Evolutionary conservation across 345 rosid species (phyloP).

Genomic region (Sapria himalayana): DNA sequence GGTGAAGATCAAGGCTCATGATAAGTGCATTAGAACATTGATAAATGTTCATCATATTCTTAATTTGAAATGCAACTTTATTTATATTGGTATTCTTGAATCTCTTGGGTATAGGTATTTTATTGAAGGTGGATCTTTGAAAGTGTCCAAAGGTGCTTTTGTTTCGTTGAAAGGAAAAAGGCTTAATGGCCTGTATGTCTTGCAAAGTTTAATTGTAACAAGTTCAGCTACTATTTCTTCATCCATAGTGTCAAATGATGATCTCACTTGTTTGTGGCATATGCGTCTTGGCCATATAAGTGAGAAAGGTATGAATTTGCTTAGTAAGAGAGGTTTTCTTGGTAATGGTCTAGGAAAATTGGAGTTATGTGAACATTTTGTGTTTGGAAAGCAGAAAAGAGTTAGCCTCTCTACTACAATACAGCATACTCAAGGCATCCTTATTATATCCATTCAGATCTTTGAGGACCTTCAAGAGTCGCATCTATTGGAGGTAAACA

Average conservation of each 20-base stretch:
- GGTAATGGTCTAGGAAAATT: background rate
- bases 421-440: background rate
- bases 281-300: background rate
- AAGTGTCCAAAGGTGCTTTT: background rate
- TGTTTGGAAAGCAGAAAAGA: conserved; percentile 1
- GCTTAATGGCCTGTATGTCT: too few species aligned
- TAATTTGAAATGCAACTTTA: too few species aligned
- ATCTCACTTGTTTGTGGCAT: background rate
- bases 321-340: background rate
- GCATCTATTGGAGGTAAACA: too few species aligned
- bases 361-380: background rate
- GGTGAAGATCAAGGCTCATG: too few species aligned
- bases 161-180: too few species aligned
- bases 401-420: background rate
- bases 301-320: background rate
- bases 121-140: background rate
- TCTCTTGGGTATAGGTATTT: background rate
- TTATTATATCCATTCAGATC: background rate
- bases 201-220: too few species aligned
- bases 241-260: background rate
- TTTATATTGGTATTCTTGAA: too few species aligned
- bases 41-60: too few species aligned
- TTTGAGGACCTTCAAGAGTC: background rate
- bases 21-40: too few species aligned
- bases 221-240: background rate